Conservation (phyloP, 495 filamentous ascomycete species). For the Neurospora intermedia region DNA sequence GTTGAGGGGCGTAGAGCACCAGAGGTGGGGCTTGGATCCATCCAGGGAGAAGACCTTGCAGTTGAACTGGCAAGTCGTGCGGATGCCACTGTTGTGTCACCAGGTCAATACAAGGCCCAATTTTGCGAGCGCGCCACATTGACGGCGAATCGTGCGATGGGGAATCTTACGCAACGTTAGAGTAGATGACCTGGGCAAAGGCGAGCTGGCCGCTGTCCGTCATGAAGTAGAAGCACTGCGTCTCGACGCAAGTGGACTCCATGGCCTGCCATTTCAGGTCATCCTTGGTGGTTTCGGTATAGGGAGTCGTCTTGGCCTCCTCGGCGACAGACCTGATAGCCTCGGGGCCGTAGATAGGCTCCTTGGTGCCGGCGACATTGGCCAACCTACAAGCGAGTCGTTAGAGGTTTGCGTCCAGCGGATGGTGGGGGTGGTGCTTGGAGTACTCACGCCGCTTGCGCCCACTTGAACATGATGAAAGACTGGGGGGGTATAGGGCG, state of each 20-base stretch:
- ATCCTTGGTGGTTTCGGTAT: conserved; percentile 63
- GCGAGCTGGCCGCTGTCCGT: conserved; percentile 65
- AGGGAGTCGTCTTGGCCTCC: conserved; percentile 70
- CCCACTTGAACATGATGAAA: conserved; percentile 40
- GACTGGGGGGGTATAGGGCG: conserved; percentile 4
- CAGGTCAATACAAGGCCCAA: conserved; percentile 17
- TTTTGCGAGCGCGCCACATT: conserved; percentile 1
- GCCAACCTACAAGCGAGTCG: conserved; percentile 51
- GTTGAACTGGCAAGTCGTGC: conserved; percentile 84
- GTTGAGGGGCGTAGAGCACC: conserved; percentile 64
- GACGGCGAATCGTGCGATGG: neutral
- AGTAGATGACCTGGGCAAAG: conserved; percentile 90
- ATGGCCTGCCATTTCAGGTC: conserved; percentile 72
- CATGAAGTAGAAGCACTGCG: conserved; percentile 90
- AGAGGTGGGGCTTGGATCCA: conserved; percentile 56
- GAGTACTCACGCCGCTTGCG: conserved; percentile 32
- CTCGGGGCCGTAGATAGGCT: conserved; percentile 89
- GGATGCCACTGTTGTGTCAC: conserved; percentile 56
- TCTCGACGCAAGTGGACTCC: conserved; percentile 85
- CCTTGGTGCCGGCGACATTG: conserved; percentile 85
- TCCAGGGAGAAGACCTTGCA: conserved; percentile 75
- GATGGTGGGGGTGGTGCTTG: neutral
- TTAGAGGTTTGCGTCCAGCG: conserved; percentile 3
- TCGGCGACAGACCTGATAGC: conserved; percentile 77
- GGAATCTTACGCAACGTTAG: conserved; percentile 77